A percentile compares a stretch with the other conserved stretches of the same genome.
phyloP scores from a whole-genome alignment of 2,329 filamentous ascomycete species.

The Fusarium nisikadoi region DNA sequence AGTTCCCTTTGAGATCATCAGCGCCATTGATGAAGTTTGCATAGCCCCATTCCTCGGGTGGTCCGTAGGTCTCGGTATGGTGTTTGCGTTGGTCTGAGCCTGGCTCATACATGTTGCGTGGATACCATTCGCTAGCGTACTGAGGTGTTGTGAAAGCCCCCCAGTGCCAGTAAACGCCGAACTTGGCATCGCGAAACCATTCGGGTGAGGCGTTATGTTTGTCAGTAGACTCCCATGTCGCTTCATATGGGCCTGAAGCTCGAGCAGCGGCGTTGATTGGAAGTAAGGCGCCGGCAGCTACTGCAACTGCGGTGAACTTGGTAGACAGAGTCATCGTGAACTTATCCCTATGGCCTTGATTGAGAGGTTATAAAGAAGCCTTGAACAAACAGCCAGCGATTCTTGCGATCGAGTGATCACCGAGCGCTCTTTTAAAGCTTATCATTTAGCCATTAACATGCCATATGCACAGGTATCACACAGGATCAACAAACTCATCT shows the following conservation, averaged over 20 bases:
- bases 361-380: no score
- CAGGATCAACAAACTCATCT: background rate
- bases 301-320: background rate
- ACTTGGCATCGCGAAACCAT: constrained; percentile 27
- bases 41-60: constrained; percentile 17
- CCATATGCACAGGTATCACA: no score
- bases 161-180: constrained; percentile 29
- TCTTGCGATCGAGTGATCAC: background rate
- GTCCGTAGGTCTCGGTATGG: constrained; percentile 5
- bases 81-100: constrained; percentile 6
- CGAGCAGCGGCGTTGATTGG: background rate
- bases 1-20: constrained; percentile 1
- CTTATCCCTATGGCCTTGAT: accelerated
- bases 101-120: constrained; percentile 24
- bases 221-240: constrained; percentile 24
- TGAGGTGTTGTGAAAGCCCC: constrained; percentile 21
- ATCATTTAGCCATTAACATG: background rate
- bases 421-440: background rate
- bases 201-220: constrained; percentile 15
- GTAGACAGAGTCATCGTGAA: background rate
- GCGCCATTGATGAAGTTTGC: constrained; percentile 13
- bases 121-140: constrained; percentile 24
- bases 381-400: background rate
- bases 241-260: background rate
- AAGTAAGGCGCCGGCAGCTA: background rate